Evolutionary conservation across 805 yeast species (phyloP), one percentile per base, ranked within the genome.

Genomic region (Lachancea dasiensis): DNA sequence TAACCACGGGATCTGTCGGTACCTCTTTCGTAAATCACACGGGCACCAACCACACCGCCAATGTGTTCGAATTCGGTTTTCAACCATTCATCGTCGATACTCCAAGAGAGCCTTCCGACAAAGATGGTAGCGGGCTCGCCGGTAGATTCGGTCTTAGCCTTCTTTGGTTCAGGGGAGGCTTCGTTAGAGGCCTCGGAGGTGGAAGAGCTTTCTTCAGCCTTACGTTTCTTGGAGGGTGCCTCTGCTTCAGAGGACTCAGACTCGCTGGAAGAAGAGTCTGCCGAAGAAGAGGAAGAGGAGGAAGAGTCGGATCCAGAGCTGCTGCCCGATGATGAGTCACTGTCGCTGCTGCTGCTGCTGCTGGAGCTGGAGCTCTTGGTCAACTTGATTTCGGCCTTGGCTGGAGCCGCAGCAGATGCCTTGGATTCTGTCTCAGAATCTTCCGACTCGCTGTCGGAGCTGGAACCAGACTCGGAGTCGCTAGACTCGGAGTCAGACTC

Each of bases 61-160:
- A 66, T 56, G 46, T 73, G 75, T 63, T 81, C 87, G 64, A 92
- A 92, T 69, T 86, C 97, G 45, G 80, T 70, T 66, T 73, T 72
- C 63, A 92, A 78, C 95, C 95, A 85, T 44, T 81, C 95, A 61
- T 89, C 97, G 59, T 92, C 98, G 57, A 92, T 76, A 65, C 79
- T 83, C 97, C 97, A 92, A 15, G 97, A 87, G 58, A 92, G 77
- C 71, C 97, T 81, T 57, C 98, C 98, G 49, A 89, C 97, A 57
- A 92, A 92, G 49, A 92, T 65, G 44, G 97, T 90, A 43, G 90
- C 84, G 53, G 87, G 81, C 66, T 81, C 95, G 49, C 65, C 70
- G 17, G 56, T 31, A 27, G 40, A 20, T 36, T 63, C 64, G 37
- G 60, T 54, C 49, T 69, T 74, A 48, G 67, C 66, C 63, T 75